Evolutionary conservation across 164 flowering plant species (phyloP).

Genomic region (Cinnamomum micranthum): DNA sequence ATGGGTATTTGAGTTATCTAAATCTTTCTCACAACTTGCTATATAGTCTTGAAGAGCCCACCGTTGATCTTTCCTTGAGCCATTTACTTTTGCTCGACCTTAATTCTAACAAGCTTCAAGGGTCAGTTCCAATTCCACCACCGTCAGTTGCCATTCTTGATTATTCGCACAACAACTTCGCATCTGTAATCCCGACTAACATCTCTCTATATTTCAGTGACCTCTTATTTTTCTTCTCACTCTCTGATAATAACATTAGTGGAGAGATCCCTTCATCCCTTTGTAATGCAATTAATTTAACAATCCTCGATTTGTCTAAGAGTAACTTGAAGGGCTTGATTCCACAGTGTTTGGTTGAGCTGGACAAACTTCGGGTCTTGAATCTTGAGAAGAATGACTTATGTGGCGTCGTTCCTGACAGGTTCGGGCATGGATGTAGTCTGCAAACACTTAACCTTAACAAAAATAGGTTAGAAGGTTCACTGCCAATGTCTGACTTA

Average conservation of each 20-base stretch:
- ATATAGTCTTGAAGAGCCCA: not conserved
- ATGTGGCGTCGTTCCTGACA: not conserved
- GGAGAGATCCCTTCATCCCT: not conserved
- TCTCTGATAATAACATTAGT: not conserved
- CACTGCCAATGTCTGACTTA: not conserved
- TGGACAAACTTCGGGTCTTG: not conserved
- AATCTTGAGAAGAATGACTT: not conserved
- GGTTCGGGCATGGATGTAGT: not conserved
- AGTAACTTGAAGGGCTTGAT: not conserved
- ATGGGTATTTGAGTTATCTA: not conserved
- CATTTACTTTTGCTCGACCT: not conserved
- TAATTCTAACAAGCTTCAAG: not conserved
- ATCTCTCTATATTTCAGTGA: not conserved
- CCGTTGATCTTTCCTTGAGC: not conserved
- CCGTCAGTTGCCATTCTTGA: not conserved
- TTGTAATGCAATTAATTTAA: not conserved
- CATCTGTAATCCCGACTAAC: not conserved
- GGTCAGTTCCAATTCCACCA: not conserved
- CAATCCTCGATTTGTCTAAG: not conserved
- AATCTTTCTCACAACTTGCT: not conserved
- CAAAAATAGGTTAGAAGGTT: not conserved
- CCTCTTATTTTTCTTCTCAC: not conserved
- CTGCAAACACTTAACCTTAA: not conserved
- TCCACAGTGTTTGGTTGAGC: not conserved
- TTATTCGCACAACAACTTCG: not conserved